Percentiles rank a stretch among this genome's conserved stretches.
Conservation (phyloP, 306 rosid species). For the Begonia loranthoides region DNA sequence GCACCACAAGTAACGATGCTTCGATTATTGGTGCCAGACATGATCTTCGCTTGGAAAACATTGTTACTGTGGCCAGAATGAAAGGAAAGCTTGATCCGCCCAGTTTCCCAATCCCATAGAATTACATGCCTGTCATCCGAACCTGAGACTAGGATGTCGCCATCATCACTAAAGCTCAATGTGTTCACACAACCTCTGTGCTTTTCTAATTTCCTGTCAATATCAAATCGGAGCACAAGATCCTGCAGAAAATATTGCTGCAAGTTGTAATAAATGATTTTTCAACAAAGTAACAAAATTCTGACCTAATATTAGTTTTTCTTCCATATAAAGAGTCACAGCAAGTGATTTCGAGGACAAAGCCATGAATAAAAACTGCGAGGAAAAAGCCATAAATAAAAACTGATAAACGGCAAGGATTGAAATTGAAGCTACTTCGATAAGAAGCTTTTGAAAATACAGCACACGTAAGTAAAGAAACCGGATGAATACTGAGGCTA, state of each 20-base stretch:
- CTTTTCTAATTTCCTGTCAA: slow-evolving; percentile 39
- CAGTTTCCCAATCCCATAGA: slow-evolving; percentile 81
- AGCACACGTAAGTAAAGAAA: too few species aligned
- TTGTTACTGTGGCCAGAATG: slow-evolving; percentile 59
- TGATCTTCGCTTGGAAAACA: slow-evolving; percentile 70
- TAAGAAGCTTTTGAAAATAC: too few species aligned
- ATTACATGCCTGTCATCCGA: slow-evolving; percentile 70
- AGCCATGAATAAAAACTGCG: too few species aligned
- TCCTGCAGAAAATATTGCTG: slow-evolving; percentile 23
- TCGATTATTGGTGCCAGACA: slow-evolving; percentile 62
- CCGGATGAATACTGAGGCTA: too few species aligned
- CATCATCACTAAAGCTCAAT: slow-evolving; percentile 62
- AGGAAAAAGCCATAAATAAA: too few species aligned
- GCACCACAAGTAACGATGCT: slow-evolving; percentile 81
- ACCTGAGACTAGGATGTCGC: slow-evolving; percentile 66
- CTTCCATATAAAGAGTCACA: too few species aligned
- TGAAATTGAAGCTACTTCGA: too few species aligned
- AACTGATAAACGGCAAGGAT: too few species aligned
- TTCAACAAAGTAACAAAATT: too few species aligned
- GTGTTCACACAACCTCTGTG: slow-evolving; percentile 86
- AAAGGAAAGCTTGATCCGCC: slow-evolving; percentile 32
- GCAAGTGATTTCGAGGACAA: too few species aligned
- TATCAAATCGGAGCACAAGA: slow-evolving; percentile 67
- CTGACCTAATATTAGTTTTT: background rate
- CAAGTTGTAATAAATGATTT: too few species aligned